Evolutionary conservation across 305 asterid genomes (phyloP).

Genomic region (Petunia hybrid): DNA sequence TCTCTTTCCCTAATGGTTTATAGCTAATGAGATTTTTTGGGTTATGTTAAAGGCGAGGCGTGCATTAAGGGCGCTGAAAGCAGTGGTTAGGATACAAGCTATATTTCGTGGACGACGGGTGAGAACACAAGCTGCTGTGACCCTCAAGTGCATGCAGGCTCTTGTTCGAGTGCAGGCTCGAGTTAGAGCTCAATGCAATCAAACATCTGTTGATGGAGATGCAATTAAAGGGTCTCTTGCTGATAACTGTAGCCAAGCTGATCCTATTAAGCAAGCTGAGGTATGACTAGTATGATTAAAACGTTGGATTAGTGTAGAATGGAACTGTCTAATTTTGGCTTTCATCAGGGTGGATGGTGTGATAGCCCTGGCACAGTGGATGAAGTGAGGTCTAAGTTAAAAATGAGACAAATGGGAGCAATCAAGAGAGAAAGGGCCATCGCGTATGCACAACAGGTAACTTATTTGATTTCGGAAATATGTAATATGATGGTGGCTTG

Average conservation of each 20-base stretch:
- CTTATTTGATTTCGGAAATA: not conserved
- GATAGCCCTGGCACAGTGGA: constrained; percentile 75
- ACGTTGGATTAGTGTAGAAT: not conserved
- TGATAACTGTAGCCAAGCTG: constrained; percentile 41
- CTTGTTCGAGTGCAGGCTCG: constrained; percentile 90
- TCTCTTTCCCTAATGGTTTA: not conserved
- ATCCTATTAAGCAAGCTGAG: constrained; percentile 69
- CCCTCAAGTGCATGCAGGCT: constrained; percentile 92
- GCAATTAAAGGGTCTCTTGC: constrained; percentile 1
- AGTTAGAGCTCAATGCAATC: constrained; percentile 67
- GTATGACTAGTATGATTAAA: constrained; percentile 41
- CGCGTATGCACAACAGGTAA: constrained; percentile 59
- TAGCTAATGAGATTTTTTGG: not conserved
- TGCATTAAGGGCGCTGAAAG: constrained; percentile 87
- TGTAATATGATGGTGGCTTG: not conserved
- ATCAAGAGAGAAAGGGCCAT: constrained; percentile 86
- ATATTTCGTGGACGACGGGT: constrained; percentile 84
- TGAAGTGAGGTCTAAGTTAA: constrained; percentile 76
- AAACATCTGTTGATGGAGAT: constrained; percentile 46
- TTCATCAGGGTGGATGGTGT: constrained; percentile 85
- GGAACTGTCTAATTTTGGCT: not conserved
- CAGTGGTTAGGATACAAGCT: constrained; percentile 89
- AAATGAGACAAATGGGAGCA: constrained; percentile 90
- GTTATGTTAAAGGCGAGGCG: constrained; percentile 71
- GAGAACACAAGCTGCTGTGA: constrained; percentile 84